phyloP scores from a whole-genome alignment of 371 early-diverging fungal genomes.

The Lichtheimia ornata region DNA sequence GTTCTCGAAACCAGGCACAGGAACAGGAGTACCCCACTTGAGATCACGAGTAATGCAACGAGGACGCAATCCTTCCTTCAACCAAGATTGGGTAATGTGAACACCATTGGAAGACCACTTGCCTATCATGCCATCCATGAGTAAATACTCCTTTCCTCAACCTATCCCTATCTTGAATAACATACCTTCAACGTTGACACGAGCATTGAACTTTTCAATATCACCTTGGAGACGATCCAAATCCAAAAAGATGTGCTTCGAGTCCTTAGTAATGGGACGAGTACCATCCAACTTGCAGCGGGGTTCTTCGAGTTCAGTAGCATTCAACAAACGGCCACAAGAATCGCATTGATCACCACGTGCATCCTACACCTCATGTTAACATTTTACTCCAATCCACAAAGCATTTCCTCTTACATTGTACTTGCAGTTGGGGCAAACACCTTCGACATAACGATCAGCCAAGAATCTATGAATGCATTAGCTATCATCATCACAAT shows the following conservation, averaged over 20 bases:
- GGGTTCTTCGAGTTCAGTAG: slow-evolving; percentile 93
- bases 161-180: neutral
- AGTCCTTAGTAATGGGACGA: slow-evolving; percentile 80
- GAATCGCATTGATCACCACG: slow-evolving; percentile 99
- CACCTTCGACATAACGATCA: slow-evolving; percentile 99
- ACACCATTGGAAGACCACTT: slow-evolving; percentile 94
- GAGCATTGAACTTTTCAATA: slow-evolving; percentile 76
- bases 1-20: slow-evolving; percentile 82
- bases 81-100: slow-evolving; percentile 94
- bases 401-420: slow-evolving; percentile 38
- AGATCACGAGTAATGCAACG: slow-evolving; percentile 99
- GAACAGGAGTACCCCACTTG: slow-evolving; percentile 99
- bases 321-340: slow-evolving; percentile 93
- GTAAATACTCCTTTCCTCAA: neutral
- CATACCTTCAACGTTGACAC: slow-evolving; percentile 60
- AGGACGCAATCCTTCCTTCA: slow-evolving; percentile 93
- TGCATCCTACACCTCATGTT: slow-evolving; percentile 64
- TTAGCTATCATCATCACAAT: neutral
- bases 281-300: slow-evolving; percentile 94
- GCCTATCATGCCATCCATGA: slow-evolving; percentile 23
- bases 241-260: slow-evolving; percentile 95
- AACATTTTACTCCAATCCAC: neutral
- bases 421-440: slow-evolving; percentile 92
- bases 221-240: slow-evolving; percentile 79
- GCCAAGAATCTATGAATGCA: slow-evolving; percentile 84